Percentiles rank a stretch among this genome's conserved stretches.
phyloP scores from a whole-genome alignment of 495 filamentous ascomycete species.

The Arthonia radiata region DNA sequence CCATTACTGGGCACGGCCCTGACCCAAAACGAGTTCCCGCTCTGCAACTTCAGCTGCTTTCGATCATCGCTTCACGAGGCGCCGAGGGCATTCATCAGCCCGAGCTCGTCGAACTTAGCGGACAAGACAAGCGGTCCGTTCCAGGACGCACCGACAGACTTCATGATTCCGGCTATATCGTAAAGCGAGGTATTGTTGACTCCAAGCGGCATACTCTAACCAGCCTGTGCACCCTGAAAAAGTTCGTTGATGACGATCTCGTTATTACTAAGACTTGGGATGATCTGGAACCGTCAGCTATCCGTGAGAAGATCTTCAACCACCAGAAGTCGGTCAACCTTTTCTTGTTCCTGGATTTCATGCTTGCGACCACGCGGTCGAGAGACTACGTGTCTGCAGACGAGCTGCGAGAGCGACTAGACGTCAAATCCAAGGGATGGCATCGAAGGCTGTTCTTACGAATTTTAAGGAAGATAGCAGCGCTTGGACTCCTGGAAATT shows the following conservation, averaged over 20 bases:
- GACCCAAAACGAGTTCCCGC: conserved; percentile 42
- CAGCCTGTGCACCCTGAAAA: conserved; percentile 36
- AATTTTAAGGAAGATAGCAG: conserved; percentile 39
- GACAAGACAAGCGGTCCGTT: conserved; percentile 75
- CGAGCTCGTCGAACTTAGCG: conserved; percentile 45
- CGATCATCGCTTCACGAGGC: conserved; percentile 52
- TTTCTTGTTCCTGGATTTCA: too few species aligned
- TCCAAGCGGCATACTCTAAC: too few species aligned
- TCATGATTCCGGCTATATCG: conserved; percentile 57
- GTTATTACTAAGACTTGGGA: conserved; percentile 7
- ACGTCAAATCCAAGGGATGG: conserved; percentile 19
- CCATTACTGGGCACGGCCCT: conserved; percentile 53
- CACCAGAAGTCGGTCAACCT: conserved; percentile 3
- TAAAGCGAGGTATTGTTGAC: conserved; percentile 49
- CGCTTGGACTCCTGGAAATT: conserved; percentile 40
- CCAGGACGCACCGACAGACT: conserved; percentile 57
- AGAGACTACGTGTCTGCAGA: conserved; percentile 4
- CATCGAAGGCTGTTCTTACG: conserved; percentile 45
- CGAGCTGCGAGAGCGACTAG: neutral
- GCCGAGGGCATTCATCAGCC: conserved; percentile 53
- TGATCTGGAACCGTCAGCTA: conserved; percentile 17
- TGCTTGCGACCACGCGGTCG: conserved; percentile 1
- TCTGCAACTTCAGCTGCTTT: conserved; percentile 48
- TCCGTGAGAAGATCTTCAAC: conserved; percentile 15
- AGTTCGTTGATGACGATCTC: conserved; percentile 20